Percentiles rank a stretch among this genome's conserved stretches.
These are phyloP conservation scores for Onygenales sp. DNA, from an alignment of 2,329 filamentous ascomycete genomes.

Conservation along the genomic window DNA sequence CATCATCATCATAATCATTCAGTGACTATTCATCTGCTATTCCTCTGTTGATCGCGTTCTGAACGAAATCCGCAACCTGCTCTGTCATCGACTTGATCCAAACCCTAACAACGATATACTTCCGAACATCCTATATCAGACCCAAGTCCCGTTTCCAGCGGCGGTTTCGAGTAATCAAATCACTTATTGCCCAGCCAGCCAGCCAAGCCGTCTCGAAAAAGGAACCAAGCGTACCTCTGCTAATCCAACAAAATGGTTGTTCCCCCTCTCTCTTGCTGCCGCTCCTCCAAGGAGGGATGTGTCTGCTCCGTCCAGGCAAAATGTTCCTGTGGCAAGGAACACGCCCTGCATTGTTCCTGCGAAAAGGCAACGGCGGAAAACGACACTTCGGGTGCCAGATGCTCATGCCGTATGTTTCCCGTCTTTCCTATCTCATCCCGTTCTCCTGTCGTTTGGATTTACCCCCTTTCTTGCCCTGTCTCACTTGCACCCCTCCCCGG, in stretches of 20 bases:
- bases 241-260: constrained; percentile 31
- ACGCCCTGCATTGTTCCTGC: constrained; percentile 79
- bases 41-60: no score
- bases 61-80: no score
- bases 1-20: no score
- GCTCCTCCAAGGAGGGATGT: constrained; percentile 46
- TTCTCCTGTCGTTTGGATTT: neutral
- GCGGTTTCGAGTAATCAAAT: neutral
- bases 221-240: neutral
- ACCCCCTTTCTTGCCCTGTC: neutral
- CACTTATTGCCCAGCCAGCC: neutral
- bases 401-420: constrained; percentile 62
- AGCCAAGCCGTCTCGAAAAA: neutral
- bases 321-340: constrained; percentile 85
- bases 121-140: neutral
- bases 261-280: constrained; percentile 48
- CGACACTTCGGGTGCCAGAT: constrained; percentile 59
- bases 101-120: no score
- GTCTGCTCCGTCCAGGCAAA: constrained; percentile 50
- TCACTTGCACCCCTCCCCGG: neutral
- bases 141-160: neutral
- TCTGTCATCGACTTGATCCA: no score
- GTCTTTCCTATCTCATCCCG: neutral
- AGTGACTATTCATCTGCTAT: no score
- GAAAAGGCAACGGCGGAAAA: constrained; percentile 70